Base-by-base conservation (phyloP, 768 basidiomycete species). In the Auricularia auricula-judae region DNA sequence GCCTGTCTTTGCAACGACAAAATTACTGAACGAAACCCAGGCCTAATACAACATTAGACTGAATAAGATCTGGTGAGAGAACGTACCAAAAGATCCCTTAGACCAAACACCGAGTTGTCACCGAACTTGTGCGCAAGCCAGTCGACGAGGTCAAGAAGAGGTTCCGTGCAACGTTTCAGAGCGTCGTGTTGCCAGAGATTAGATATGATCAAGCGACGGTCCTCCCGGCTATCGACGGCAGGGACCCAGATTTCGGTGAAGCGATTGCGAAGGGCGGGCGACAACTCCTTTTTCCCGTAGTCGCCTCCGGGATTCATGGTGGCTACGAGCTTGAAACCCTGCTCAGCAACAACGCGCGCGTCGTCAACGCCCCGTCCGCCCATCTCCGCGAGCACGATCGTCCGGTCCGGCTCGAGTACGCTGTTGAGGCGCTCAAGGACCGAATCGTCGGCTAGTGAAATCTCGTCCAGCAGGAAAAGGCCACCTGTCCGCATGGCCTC, bases 191-290 rank as follows among this genome's bases (percentile, higher is more conserved):
- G 76, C 93, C 93, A 97, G 1, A 84, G 80, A 62, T 76, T 82
- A 11, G 79, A 75, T 33, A 98, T 78, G 69, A 99, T 96, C 69
- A 90, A 80, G 65, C 84, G 79, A 5, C 96, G 77, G 72, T 99
- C 97, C 4, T 72, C 70, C 18, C 85, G 80, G 65, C 85, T 80
- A 64, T 90, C 85, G 36, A 98, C 83, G 18, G 86, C 77, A 3
- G 96, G 95, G 0, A 99, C 97, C 96, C 97, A 99, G 36, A 99
- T 96, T 74, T 99, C 97, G 3, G 97, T 99, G 76, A 99, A 99
- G 3, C 97, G 86, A 76, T 98, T 99, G 21, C 97, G 86, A 44
- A 99, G 79, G 0, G 97, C 97, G 36, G 95, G 96, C 1, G 97
- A 98, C 2, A 99, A 78, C 72, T 99, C 97, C 73, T 98, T 99